These are phyloP conservation scores for Serendipita sp. DNA, from an alignment of 768 basidiomycete species.

Conservation along the genomic window DNA sequence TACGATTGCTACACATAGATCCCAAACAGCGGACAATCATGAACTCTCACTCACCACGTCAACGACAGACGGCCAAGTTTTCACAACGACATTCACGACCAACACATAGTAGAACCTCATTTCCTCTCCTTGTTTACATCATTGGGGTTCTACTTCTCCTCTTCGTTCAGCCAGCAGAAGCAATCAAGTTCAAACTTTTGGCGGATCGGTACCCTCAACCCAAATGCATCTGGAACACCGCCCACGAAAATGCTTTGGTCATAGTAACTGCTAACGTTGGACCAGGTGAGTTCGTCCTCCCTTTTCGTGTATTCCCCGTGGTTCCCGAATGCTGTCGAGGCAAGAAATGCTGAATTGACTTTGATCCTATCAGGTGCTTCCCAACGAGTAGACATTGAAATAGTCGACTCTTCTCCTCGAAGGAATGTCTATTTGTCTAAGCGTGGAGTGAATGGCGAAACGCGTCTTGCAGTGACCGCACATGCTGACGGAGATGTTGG, in stretches of 20 bases:
- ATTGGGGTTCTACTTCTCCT: slow-evolving; percentile 15
- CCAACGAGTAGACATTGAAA: slow-evolving; percentile 87
- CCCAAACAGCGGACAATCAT: too few species aligned
- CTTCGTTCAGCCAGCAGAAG: slow-evolving; percentile 23
- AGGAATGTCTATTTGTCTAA: slow-evolving; percentile 87
- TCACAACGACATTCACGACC: background rate
- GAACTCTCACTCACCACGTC: background rate
- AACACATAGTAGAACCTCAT: background rate
- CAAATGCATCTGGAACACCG: slow-evolving; percentile 95
- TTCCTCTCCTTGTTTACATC: background rate
- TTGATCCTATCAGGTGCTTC: slow-evolving; percentile 26
- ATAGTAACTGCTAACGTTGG: slow-evolving; percentile 92
- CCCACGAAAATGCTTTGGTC: slow-evolving; percentile 71
- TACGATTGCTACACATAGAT: too few species aligned
- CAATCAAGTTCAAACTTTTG: slow-evolving; percentile 74
- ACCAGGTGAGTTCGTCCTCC: slow-evolving; percentile 16
- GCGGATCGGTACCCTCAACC: slow-evolving; percentile 54
- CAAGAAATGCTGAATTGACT: background rate
- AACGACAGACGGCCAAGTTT: background rate
- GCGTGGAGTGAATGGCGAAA: slow-evolving; percentile 74
- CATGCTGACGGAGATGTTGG: slow-evolving; percentile 91
- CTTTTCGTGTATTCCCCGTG: slow-evolving; percentile 11
- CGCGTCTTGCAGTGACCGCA: slow-evolving; percentile 82
- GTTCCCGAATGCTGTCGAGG: background rate
- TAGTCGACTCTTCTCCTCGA: slow-evolving; percentile 71